Conservation (phyloP, 1,284 basidiomycete genomes). For the Tremellales sp. region DNA sequence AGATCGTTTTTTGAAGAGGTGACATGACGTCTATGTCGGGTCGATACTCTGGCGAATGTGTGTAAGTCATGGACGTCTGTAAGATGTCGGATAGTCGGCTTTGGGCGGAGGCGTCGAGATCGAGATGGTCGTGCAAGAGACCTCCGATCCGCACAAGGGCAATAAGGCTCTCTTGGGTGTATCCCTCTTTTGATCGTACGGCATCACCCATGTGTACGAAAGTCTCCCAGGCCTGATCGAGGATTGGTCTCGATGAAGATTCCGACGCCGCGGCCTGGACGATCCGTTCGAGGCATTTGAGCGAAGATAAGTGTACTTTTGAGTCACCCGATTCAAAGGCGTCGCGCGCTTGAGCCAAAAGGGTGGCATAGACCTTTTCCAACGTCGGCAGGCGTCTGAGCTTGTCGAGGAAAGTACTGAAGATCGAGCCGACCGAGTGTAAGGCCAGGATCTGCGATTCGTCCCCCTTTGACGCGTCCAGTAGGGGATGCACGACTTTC, state of each 20-base stretch:
- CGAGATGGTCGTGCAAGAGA: conserved; percentile 27
- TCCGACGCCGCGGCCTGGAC: conserved; percentile 55
- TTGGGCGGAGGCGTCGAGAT: conserved; percentile 57
- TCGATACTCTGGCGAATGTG: conserved; percentile 75
- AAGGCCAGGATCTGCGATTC: conserved; percentile 84
- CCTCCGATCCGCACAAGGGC: conserved; percentile 48
- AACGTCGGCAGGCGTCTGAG: conserved; percentile 74
- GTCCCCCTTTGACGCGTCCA: conserved; percentile 70
- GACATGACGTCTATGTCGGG: conserved; percentile 79
- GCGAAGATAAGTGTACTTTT: conserved; percentile 53
- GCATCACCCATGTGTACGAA: conserved; percentile 64
- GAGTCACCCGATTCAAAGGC: conserved; percentile 70
- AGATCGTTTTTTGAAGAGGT: conserved; percentile 73
- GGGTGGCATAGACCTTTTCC: conserved; percentile 63
- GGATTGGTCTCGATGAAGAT: conserved; percentile 20
- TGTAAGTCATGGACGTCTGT: conserved; percentile 76
- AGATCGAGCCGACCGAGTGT: conserved; percentile 75
- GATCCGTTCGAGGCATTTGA: conserved; percentile 75
- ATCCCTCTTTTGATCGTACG: conserved; percentile 52
- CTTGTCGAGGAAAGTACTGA: conserved; percentile 69
- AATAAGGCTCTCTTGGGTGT: conserved; percentile 83
- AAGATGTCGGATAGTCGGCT: conserved; percentile 68
- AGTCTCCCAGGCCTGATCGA: conserved; percentile 64
- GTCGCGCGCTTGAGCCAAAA: conserved; percentile 65
- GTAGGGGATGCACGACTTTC: conserved; percentile 82